Conservation (phyloP, 129 eudicot species). For the Artemisia tridentata region DNA sequence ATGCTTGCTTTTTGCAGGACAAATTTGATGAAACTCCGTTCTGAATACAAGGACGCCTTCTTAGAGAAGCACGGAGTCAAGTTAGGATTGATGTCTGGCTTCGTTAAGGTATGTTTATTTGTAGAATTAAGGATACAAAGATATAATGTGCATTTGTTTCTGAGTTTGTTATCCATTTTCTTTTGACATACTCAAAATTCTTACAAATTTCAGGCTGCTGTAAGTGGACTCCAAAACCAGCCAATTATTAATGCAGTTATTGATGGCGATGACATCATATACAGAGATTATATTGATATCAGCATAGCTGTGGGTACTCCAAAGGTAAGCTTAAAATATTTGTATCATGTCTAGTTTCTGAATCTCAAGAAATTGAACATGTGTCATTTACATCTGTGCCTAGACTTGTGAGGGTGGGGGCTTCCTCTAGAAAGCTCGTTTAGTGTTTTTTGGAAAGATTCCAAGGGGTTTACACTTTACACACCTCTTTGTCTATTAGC, state of each 20-base stretch:
- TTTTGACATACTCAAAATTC: background rate
- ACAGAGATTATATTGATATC: conserved; percentile 85
- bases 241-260: conserved; percentile 94
- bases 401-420: too few species aligned
- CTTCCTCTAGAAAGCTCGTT: too few species aligned
- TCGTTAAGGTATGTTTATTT: conserved; percentile 58
- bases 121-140: conserved; percentile 1
- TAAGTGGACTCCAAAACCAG: conserved; percentile 80
- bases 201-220: conserved; percentile 67
- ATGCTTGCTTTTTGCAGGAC: conserved; percentile 55
- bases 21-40: conserved; percentile 88
- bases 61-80: conserved; percentile 90
- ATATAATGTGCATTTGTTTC: background rate
- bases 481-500: background rate
- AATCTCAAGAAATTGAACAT: background rate
- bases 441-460: background rate
- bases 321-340: conserved; percentile 50
- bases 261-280: conserved; percentile 95
- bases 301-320: conserved; percentile 98
- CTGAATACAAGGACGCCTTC: conserved; percentile 92
- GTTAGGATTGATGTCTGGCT: conserved; percentile 96
- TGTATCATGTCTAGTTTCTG: background rate
- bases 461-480: too few species aligned
- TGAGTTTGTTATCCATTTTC: background rate
- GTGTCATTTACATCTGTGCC: background rate